phyloP scores from a whole-genome alignment of 2,329 filamentous ascomycete species.

The Purpureocillium takamizusanense region DNA sequence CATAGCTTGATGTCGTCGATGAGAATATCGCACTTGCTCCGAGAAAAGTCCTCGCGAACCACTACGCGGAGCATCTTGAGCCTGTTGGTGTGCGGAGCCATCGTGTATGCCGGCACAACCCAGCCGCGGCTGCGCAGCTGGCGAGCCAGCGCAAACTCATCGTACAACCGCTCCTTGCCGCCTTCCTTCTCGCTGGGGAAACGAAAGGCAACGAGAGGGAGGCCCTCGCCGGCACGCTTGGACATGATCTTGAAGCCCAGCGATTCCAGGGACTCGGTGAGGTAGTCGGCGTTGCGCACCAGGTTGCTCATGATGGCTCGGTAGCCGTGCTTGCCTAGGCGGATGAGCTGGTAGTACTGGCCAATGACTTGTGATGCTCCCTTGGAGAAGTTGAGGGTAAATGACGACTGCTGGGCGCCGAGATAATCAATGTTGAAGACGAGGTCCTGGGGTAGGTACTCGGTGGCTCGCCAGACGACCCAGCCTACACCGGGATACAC shows the following conservation, averaged over 20 bases:
- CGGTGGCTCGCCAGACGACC: conserved; percentile 79
- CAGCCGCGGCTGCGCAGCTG: conserved; percentile 80
- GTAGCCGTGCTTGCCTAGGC: conserved; percentile 88
- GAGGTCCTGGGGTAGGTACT: conserved; percentile 80
- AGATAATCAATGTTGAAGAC: conserved; percentile 99
- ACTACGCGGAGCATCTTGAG: conserved; percentile 91
- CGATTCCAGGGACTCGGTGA: conserved; percentile 61
- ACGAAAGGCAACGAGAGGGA: conserved; percentile 86
- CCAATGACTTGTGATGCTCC: conserved; percentile 91
- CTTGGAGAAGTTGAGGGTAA: conserved; percentile 96
- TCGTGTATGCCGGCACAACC: conserved; percentile 94
- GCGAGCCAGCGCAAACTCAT: conserved; percentile 75
- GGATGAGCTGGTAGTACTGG: conserved; percentile 96
- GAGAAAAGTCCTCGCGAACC: conserved; percentile 84
- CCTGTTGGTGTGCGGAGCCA: conserved; percentile 77
- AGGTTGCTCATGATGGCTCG: conserved; percentile 90
- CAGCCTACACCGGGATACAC: conserved; percentile 91
- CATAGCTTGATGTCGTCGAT: conserved; percentile 73
- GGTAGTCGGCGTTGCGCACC: conserved; percentile 81
- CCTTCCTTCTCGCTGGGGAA: conserved; percentile 47
- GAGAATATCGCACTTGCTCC: conserved; percentile 70
- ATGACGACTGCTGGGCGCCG: conserved; percentile 87
- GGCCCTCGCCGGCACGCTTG: conserved; percentile 63
- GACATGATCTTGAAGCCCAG: conserved; percentile 87
- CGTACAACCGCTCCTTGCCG: conserved; percentile 45